Base-by-base conservation (phyloP, 1,284 basidiomycete genomes). In the Papiliotrema fonsecae region DNA sequence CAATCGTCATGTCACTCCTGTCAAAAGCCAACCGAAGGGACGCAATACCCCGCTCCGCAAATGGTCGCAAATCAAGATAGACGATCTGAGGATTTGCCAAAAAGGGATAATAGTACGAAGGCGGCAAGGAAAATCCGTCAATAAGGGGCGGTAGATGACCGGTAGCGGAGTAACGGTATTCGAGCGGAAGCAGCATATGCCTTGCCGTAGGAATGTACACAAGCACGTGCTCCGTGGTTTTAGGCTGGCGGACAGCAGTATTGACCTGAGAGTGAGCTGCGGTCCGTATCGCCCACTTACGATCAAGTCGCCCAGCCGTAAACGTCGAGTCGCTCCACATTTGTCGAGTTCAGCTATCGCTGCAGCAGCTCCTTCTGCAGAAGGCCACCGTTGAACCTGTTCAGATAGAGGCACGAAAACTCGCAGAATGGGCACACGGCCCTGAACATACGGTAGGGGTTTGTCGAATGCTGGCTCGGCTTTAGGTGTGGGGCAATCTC, bases 81-180 rank as follows among this genome's bases (percentile, higher is more conserved):
- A 75, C 43, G 42, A 75, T 64, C 51, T 71, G 67, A 19, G 73
- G 70, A 3, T 57, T 41, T 0, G 72, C 64, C 4, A 75, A 58
- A 50, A 74, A 66, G 6, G 70, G 64, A 52, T 71, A 65, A 51
- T 72, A 73, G 57, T 74, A 74, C 1, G 68, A 67, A n/a, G 74
- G 74, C 16, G 73, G 65, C 7, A 73, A 47, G n/a, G 61, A 44
- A 52, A 75, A 70, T 7, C 64, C 67, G 50, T 74, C 63, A 36
- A 75, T 45, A 47, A 66, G 67, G 14, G 58, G 54, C 14, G 74
- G 74, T 6, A 75, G 61, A 54, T 73, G 67, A 1, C 69, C 69
- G 4, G 57, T 57, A 4, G 43, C 38, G 21, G 55, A 57, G 53
- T 64, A 60, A 4, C 56, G 55, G 48, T 73, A 72, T 52, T 71